Conservation (phyloP, 345 rosid genomes). For the Xanthoceras sorbifolium region DNA sequence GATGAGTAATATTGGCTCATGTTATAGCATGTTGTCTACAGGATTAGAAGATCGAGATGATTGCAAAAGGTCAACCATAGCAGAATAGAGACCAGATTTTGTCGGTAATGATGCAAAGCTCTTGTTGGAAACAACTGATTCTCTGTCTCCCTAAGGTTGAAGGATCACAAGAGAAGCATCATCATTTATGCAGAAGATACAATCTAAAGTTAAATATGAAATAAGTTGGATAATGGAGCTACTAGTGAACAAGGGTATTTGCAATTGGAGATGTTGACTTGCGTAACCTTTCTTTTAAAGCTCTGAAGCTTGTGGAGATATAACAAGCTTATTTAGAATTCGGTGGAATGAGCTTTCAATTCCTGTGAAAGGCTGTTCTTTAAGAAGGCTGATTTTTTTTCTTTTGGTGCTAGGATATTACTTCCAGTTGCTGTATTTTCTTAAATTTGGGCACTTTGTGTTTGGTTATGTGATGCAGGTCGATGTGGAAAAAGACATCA, state of each 20-base stretch:
- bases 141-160: conserved; percentile 7
- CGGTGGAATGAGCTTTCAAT: conserved; percentile 19
- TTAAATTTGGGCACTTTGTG: conserved; percentile 45
- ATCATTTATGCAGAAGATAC: conserved; percentile 1
- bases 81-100: conserved; percentile 3
- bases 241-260: neutral
- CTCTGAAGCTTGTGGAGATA: conserved; percentile 24
- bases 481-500: conserved; percentile 35
- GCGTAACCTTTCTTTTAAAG: neutral
- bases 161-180: conserved; percentile 11
- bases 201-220: neutral
- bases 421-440: conserved; percentile 40
- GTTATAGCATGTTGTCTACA: conserved; percentile 23
- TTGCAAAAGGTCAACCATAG: neutral
- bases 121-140: neutral
- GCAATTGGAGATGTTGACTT: neutral
- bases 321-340: conserved; percentile 13
- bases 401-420: conserved; percentile 44
- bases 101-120: neutral
- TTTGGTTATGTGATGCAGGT: conserved; percentile 68
- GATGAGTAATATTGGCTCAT: conserved; percentile 7
- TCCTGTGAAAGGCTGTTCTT: conserved; percentile 27
- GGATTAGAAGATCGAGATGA: conserved; percentile 31
- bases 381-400: conserved; percentile 41
- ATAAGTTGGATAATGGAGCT: neutral